phyloP scores from a whole-genome alignment of 768 basidiomycete species.

The Sporobolomyces roseus region DNA sequence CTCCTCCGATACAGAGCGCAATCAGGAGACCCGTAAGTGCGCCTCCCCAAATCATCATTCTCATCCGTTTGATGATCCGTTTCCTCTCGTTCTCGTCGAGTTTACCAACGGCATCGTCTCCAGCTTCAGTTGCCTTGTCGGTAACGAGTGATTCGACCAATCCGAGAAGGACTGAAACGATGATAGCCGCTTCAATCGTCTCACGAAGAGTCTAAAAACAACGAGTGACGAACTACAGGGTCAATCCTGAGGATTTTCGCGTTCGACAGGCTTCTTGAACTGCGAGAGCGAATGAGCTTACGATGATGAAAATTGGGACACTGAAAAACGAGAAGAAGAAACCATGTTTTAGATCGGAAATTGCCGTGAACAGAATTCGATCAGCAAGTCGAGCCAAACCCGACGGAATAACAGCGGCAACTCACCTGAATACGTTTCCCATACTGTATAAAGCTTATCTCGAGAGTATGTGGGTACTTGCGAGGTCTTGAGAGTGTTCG shows the following conservation, averaged over 20 bases:
- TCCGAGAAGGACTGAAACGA: constrained; percentile 84
- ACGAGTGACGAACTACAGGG: background rate
- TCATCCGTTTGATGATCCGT: constrained; percentile 62
- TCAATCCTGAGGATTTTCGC: too few relatives aligned
- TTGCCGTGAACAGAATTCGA: too few relatives aligned
- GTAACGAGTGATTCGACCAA: constrained; percentile 78
- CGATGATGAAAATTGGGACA: constrained; percentile 37
- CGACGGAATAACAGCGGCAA: background rate
- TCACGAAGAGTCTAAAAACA: constrained; percentile 51
- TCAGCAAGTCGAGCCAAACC: background rate
- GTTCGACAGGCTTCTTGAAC: background rate
- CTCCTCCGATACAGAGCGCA: constrained; percentile 77
- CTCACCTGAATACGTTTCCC: constrained; percentile 39
- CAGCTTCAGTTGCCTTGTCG: constrained; percentile 15
- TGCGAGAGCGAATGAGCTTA: constrained; percentile 8
- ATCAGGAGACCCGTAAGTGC: constrained; percentile 69
- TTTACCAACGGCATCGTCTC: constrained; percentile 7
- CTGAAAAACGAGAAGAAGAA: background rate
- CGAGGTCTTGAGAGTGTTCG: too few relatives aligned
- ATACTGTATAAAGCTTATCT: too few relatives aligned
- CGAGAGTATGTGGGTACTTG: too few relatives aligned
- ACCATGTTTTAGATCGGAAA: too few relatives aligned
- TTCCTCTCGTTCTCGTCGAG: constrained; percentile 25
- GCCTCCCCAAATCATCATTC: constrained; percentile 51
- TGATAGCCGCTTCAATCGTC: constrained; percentile 86